Conservation (phyloP, 805 yeast genomes). For the Vanderwaltozyma verrucispora region DNA sequence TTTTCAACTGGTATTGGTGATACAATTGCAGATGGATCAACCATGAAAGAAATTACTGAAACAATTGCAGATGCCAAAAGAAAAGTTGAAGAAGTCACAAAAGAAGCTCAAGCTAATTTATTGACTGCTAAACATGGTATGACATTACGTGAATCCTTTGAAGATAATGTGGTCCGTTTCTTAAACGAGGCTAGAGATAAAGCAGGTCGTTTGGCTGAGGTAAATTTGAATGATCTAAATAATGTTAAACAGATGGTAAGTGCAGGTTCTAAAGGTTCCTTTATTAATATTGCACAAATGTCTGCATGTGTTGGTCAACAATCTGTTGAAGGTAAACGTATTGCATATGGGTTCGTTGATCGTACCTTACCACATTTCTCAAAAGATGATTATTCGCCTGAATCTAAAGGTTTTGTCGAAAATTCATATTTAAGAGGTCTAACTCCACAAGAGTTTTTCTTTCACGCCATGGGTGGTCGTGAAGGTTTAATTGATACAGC, state of each 20-base stretch:
- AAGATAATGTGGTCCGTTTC: constrained; percentile 90
- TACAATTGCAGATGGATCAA: constrained; percentile 94
- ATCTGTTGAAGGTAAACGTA: constrained; percentile 99
- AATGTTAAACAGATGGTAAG: constrained; percentile 99
- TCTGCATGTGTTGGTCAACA: constrained; percentile 99
- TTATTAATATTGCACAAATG: constrained; percentile 98
- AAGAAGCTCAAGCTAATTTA: constrained; percentile 81
- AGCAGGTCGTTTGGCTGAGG: constrained; percentile 98
- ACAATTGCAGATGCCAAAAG: constrained; percentile 89
- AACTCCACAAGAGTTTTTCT: constrained; percentile 97
- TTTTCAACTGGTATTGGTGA: constrained; percentile 99
- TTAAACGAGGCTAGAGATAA: constrained; percentile 98
- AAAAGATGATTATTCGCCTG: constrained; percentile 97
- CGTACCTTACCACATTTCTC: constrained; percentile 97
- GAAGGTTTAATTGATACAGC: constrained; percentile 99
- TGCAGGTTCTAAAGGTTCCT: constrained; percentile 98
- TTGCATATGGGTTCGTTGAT: constrained; percentile 93
- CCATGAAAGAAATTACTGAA: constrained; percentile 88
- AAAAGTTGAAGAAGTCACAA: constrained; percentile 87
- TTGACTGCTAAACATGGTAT: constrained; percentile 98
- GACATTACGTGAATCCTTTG: constrained; percentile 97
- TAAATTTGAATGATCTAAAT: constrained; percentile 84
- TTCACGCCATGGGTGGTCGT: constrained; percentile 99
- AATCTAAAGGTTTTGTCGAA: constrained; percentile 95
- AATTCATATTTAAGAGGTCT: constrained; percentile 94